Evolutionary conservation across 768 basidiomycete species (phyloP), one percentile per base, ranked within the genome.

Genomic region (Suillus lakei): DNA sequence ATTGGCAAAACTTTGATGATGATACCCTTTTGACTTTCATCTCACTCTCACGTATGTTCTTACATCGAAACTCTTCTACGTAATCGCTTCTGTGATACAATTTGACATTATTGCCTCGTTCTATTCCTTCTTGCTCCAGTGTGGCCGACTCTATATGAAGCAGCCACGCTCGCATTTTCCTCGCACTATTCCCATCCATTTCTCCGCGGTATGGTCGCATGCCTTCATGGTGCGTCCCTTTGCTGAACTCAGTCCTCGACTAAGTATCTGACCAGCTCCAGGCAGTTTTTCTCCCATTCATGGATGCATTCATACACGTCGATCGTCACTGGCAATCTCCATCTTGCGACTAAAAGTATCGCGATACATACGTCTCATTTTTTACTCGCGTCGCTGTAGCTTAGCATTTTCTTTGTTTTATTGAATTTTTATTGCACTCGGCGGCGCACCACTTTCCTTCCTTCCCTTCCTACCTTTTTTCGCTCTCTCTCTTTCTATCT

Each of bases 271-370:
- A 54, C 21, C 10, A 54, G 8, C 28, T 16, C 18, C 18, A 59
- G 38, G 26, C 28, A 21, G 39, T 28, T 28, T 39, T 39, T 59
- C 58, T 39, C 58, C 39, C 58, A 59, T 59, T 28, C 10, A 6
- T 59, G 58, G 26, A 59, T 28, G 58, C 34, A 59, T 59, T 30
- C 39, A 61, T 41, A 62, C 38, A 53, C 60, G 39, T 62, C 16
- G 50, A 60, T 26, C 44, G 36, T 63, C 16, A 30, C 15, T 46
- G 46, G 30, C 30, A 39, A 41, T 44, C 23, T 43, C 41, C 28
- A 53, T 53, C 43, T 65, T 43, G 53, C 64, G 32, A 30, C 62
- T 64, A 61, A 38, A 65, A 68, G 66, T 67, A 63, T 60, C 60
- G 36, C 58, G 48, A 61, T 60, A 61, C 44, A 50, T n/a, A 32